These are phyloP conservation scores for Hypsizygus marmoreus DNA, from an alignment of 768 basidiomycete species.

Conservation along the genomic window DNA sequence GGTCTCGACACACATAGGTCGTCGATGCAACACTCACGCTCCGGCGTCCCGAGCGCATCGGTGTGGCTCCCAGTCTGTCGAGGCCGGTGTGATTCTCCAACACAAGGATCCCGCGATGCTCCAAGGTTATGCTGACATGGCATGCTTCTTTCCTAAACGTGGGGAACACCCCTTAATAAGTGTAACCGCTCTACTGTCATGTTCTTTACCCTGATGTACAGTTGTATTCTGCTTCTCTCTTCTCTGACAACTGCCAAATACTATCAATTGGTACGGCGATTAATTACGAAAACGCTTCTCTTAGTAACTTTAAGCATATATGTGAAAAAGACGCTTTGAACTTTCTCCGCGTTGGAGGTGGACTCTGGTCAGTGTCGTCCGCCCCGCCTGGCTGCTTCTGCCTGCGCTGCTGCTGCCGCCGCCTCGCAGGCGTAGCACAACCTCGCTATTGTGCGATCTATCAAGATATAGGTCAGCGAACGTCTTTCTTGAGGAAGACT, in stretches of 20 bases:
- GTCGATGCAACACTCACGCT: no score
- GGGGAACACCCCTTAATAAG: conserved; percentile 1
- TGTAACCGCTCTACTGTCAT: neutral
- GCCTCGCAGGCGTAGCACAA: conserved; percentile 31
- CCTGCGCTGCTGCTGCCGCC: conserved; percentile 1
- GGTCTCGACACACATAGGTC: no score
- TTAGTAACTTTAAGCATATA: no score
- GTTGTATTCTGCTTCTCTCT: no score
- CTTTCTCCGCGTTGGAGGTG: neutral
- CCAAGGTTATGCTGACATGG: conserved; percentile 3
- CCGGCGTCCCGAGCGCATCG: neutral
- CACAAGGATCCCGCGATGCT: conserved; percentile 11
- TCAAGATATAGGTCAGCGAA: conserved; percentile 17
- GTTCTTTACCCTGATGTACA: neutral
- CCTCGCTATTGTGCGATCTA: conserved; percentile 31
- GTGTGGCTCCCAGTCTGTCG: neutral
- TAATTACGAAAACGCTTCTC: no score
- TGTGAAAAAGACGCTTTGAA: no score
- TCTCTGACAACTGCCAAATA: no score
- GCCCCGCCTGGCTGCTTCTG: conserved; percentile 5
- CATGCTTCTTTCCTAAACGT: neutral
- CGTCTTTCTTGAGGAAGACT: conserved; percentile 4
- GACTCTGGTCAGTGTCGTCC: conserved; percentile 10
- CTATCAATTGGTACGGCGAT: no score
- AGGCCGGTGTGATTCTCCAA: neutral